Evolutionary conservation across 306 rosid species (phyloP).

Genomic region (Glycine soja): DNA sequence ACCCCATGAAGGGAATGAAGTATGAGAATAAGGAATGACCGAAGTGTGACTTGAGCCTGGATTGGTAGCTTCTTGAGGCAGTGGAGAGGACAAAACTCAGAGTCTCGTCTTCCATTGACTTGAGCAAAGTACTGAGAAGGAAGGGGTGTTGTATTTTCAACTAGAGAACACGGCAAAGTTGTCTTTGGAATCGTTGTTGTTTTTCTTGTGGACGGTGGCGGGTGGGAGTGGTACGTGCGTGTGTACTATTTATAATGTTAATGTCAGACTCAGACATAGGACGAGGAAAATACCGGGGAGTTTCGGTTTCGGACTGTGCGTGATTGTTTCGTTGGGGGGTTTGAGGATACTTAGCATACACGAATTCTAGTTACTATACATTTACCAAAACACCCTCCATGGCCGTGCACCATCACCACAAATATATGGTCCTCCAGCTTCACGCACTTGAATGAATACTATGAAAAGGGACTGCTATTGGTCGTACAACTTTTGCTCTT

Average conservation of each 20-base stretch:
- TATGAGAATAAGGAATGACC: conserved; percentile 52
- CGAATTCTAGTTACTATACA: no score
- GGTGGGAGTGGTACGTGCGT: not conserved
- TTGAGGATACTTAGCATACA: no score
- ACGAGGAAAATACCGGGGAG: conserved; percentile 47
- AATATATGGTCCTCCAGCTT: no score
- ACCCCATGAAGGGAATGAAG: not conserved
- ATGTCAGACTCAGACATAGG: not conserved
- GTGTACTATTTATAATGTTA: conserved; percentile 3
- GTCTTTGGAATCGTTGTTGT: not conserved
- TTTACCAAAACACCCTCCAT: no score
- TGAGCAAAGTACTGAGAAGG: not conserved
- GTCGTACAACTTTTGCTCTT: no score
- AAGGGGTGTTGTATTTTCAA: not conserved
- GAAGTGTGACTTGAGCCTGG: conserved; percentile 58
- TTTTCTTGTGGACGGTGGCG: not conserved
- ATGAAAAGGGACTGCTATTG: no score
- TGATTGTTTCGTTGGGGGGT: not conserved
- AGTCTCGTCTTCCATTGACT: conserved; percentile 64
- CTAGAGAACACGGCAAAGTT: not conserved
- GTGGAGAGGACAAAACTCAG: conserved; percentile 56
- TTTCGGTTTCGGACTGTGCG: conserved; percentile 44
- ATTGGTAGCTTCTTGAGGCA: conserved; percentile 53
- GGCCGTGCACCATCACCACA: no score
- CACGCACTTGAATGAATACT: no score